Percentiles rank a stretch among this genome's conserved stretches.
Evolutionary conservation across 2,329 filamentous ascomycete genomes (phyloP).

Genomic region (Cryphonectria naterciae): DNA sequence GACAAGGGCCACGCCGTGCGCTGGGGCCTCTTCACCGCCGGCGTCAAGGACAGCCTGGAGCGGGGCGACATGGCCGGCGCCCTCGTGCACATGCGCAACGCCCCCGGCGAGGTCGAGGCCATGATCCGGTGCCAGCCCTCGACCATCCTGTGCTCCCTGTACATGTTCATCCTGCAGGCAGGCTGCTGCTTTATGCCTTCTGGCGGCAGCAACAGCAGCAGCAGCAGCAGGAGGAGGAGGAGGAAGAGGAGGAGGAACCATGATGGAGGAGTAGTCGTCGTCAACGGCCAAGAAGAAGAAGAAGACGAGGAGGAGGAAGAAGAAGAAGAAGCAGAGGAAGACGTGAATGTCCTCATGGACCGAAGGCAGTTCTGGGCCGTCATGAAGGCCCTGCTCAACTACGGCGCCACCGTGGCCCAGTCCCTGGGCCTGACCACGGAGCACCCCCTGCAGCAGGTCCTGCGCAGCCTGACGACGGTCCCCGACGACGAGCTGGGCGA

Average conservation of each 20-base stretch:
- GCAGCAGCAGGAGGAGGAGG: not conserved
- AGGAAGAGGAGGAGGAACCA: no score
- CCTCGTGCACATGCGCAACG: constrained; percentile 10
- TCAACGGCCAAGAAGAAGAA: no score
- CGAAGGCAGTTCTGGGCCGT: constrained; percentile 12
- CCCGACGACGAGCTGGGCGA: constrained; percentile 9
- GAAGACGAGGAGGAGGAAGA: no score
- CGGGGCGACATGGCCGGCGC: constrained; percentile 9
- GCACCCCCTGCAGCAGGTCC: constrained; percentile 14
- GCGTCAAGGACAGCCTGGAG: constrained; percentile 1
- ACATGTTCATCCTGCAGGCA: constrained; percentile 17
- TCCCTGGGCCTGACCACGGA: not conserved
- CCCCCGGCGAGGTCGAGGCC: constrained; percentile 13
- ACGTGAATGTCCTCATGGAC: not conserved
- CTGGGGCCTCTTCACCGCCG: constrained; percentile 6
- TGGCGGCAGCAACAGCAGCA: not conserved
- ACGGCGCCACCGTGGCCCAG: constrained; percentile 1
- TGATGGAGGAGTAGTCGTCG: no score
- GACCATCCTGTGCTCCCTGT: constrained; percentile 14
- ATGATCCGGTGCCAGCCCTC: constrained; percentile 12
- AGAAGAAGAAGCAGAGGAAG: not conserved
- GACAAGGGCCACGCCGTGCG: constrained; percentile 12
- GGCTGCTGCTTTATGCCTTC: not conserved
- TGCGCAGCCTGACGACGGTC: constrained; percentile 11
- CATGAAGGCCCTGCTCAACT: constrained; percentile 16